Conservation (phyloP, 805 yeast genomes). For the Gaillardinia entomophila region DNA sequence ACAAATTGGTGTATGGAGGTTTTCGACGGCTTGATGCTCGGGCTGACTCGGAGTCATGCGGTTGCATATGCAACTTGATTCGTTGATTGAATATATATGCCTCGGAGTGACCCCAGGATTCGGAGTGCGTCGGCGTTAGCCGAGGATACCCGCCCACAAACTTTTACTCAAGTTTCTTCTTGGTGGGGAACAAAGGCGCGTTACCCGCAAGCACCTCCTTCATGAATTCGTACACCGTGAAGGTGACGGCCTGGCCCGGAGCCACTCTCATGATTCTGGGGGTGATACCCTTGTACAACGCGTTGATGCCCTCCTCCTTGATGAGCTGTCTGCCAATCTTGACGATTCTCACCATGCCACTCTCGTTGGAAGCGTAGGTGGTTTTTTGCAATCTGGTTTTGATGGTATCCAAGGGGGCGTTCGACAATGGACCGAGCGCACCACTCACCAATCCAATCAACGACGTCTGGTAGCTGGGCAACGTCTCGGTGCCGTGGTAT, state of each 20-base stretch:
- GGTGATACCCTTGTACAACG: constrained; percentile 93
- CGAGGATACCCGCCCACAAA: too few species aligned
- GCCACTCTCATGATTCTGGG: constrained; percentile 99
- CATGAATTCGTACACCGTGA: constrained; percentile 91
- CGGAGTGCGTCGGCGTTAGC: too few species aligned
- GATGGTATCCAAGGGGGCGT: constrained; percentile 95
- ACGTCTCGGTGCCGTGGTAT: constrained; percentile 48
- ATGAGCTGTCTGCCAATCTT: constrained; percentile 77
- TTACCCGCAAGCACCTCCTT: constrained; percentile 50
- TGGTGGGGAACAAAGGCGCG: constrained; percentile 6
- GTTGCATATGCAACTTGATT: too few species aligned
- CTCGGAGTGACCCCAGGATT: too few species aligned
- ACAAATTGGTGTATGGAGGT: too few species aligned
- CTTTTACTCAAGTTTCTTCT: constrained; percentile 14
- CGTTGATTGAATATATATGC: too few species aligned
- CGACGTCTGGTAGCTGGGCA: constrained; percentile 94
- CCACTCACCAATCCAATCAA: constrained; percentile 88
- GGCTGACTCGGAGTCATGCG: too few species aligned
- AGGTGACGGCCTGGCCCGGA: constrained; percentile 98
- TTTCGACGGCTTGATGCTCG: too few species aligned
- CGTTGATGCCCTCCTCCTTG: constrained; percentile 81
- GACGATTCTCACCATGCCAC: constrained; percentile 71
- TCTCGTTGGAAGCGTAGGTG: constrained; percentile 56
- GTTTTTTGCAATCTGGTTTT: constrained; percentile 96
- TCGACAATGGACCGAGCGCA: constrained; percentile 95